These are phyloP conservation scores for Ophiobolus disseminans DNA, from an alignment of 2,329 filamentous ascomycete species.

Conservation along the genomic window DNA sequence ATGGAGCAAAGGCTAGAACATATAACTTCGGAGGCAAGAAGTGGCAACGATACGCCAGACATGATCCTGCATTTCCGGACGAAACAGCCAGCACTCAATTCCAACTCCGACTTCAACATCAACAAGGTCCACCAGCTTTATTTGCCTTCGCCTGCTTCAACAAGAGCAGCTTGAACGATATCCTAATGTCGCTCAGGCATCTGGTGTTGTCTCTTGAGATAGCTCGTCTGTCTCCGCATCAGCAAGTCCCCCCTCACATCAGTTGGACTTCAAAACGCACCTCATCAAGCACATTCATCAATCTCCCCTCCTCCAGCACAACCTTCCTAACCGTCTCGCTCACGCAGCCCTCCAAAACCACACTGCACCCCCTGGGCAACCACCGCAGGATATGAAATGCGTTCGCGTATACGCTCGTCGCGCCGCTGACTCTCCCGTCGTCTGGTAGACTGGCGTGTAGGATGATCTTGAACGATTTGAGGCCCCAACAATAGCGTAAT, in stretches of 20 bases:
- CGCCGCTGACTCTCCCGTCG: constrained; percentile 35
- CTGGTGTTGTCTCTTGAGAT: constrained; percentile 47
- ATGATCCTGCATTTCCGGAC: too few relatives aligned
- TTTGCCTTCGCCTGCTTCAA: too few relatives aligned
- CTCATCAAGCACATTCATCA: constrained; percentile 53
- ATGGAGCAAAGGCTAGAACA: too few relatives aligned
- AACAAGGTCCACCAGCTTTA: constrained; percentile 6
- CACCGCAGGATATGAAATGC: constrained; percentile 57
- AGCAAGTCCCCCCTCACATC: too few relatives aligned
- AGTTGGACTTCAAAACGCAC: constrained; percentile 28
- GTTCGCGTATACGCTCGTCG: constrained; percentile 55
- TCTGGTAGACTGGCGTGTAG: constrained; percentile 44
- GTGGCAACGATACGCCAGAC: too few relatives aligned
- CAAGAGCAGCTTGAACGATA: too few relatives aligned
- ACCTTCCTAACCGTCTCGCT: constrained; percentile 50
- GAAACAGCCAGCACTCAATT: too few relatives aligned
- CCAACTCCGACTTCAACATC: too few relatives aligned
- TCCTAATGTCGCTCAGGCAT: constrained; percentile 43
- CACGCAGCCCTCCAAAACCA: constrained; percentile 50
- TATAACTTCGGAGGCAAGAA: too few relatives aligned
- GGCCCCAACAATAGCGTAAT: constrained; percentile 55
- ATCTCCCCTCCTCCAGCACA: constrained; percentile 51
- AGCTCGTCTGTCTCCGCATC: constrained; percentile 28
- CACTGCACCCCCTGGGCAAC: constrained; percentile 53
- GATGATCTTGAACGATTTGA: constrained; percentile 52